Evolutionary conservation across 148 eudicot species (phyloP).

Genomic region (Selenicereus undatus): DNA sequence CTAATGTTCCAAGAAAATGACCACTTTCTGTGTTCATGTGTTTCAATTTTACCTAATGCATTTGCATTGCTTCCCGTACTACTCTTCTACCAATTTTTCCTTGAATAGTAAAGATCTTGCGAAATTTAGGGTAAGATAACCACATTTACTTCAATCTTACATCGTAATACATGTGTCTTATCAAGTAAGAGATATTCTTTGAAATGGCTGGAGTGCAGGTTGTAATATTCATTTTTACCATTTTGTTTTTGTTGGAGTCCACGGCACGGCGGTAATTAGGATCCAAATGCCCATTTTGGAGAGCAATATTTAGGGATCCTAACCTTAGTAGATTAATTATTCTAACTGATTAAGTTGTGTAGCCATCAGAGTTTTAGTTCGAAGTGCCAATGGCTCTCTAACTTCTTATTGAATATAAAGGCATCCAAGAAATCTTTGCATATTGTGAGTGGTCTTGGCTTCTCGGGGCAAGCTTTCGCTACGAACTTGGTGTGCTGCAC

Average conservation of each 20-base stretch:
- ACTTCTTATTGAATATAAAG: background rate
- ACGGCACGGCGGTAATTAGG: background rate
- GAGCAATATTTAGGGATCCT: background rate
- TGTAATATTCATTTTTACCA: background rate
- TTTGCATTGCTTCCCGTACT: no score
- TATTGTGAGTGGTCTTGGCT: background rate
- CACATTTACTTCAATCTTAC: background rate
- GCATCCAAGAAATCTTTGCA: background rate
- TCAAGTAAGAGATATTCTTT: background rate
- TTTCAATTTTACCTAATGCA: no score
- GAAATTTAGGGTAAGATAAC: background rate
- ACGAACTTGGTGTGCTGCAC: background rate
- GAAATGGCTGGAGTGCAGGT: background rate
- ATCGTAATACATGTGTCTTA: background rate
- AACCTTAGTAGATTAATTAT: background rate
- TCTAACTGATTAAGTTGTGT: background rate
- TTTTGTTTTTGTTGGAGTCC: background rate
- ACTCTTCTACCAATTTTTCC: no score
- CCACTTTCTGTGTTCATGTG: no score
- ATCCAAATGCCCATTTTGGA: background rate
- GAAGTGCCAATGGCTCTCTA: background rate
- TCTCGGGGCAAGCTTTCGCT: background rate
- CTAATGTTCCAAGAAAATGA: no score
- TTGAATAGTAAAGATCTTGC: no score
- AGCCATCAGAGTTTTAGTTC: background rate